Base-by-base conservation (phyloP, 768 basidiomycete species). In the Infundibulicybe gibba region DNA sequence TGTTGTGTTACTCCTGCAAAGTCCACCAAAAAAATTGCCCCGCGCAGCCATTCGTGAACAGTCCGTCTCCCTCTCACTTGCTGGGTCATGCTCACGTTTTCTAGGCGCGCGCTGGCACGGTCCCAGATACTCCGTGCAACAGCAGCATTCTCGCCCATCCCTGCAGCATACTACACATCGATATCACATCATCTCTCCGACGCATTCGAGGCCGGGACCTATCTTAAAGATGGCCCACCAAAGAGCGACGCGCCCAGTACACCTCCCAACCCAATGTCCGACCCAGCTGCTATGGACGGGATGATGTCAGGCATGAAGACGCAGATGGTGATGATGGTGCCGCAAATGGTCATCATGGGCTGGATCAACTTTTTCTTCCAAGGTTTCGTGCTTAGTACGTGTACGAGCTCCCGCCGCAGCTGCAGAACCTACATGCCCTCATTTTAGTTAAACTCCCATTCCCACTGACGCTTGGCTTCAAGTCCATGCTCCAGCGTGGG, bases 361-460 rank as follows among this genome's bases (percentile, higher is more conserved):
- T 98, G 95, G 90, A 97, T 99, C 69, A 97, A 94, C 66, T 93
- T 94, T 66, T 99, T 99, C 82, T 99, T 98, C 72, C 89, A 95
- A 59, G 97, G 97, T 21, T 97, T 98, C 63, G 90, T 99, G 49
- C 77, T 97, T 48, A 97, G 95, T 98, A 63, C 65, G 94, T 83
- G 44, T 40, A 37, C 16, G 20, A 35, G 42, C 16, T 13, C n/a
- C 11, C 5, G n/a, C 17, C 20, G 34, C 34, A 6, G 9, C 35
- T 16, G 32, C 17, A 35, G 15, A 42, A 25, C 48, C 19, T 11
- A 32, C 16, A 6, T 12, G 35, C 33, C 42, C n/a, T 40, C 17
- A 21, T 58, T 25, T 25, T 25, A 97, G 95, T 97, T 66, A 94
- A 94, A 61, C 74, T 99, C 0, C 97, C 97, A 3, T 99, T 99